These are phyloP conservation scores for Picea abies DNA, from an alignment of 83 land plant species.

Conservation along the genomic window DNA sequence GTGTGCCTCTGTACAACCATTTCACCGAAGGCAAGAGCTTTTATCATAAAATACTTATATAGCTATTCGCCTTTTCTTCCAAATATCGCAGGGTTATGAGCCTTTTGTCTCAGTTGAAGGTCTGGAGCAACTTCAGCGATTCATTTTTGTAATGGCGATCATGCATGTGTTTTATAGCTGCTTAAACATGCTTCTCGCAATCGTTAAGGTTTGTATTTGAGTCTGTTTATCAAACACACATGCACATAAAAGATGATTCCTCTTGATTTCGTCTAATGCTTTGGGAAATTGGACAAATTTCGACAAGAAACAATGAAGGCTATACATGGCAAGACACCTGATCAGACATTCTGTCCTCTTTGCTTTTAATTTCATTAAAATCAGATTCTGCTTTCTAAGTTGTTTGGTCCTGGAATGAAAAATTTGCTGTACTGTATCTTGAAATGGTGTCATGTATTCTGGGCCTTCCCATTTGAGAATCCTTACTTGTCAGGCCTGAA, in stretches of 20 bases:
- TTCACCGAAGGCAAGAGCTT: neutral
- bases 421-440: neutral
- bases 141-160: conserved; percentile 80
- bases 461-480: neutral
- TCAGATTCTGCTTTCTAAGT: neutral
- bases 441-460: neutral
- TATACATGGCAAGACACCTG: neutral
- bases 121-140: conserved; percentile 79
- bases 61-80: neutral
- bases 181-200: conserved; percentile 77
- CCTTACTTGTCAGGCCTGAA: neutral
- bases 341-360: neutral
- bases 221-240: neutral
- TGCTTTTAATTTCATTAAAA: neutral
- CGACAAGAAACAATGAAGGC: neutral
- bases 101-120: conserved; percentile 84
- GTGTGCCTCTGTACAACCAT: neutral
- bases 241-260: neutral
- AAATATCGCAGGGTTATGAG: conserved; percentile 57
- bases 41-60: neutral
- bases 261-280: neutral
- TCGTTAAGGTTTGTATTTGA: conserved; percentile 57
- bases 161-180: conserved; percentile 78
- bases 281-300: neutral
- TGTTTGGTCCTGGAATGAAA: neutral